Evolutionary conservation across 129 eudicot species (phyloP), one percentile per base, ranked within the genome.

Genomic region (Arctium minus): DNA sequence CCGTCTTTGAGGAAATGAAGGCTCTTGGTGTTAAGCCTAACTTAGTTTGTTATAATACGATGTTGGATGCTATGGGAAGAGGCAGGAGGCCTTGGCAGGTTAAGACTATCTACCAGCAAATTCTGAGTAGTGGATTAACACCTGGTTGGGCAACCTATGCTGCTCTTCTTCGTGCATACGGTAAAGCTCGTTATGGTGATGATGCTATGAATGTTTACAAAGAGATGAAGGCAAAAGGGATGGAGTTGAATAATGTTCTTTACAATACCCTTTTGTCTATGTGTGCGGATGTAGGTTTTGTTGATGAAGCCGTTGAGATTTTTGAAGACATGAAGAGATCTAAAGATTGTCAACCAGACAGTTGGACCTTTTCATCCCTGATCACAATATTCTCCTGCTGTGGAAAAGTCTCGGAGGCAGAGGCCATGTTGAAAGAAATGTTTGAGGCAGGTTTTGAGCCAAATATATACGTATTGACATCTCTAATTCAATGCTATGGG

Each of bases 31-130:
- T 93, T 3, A 96, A 82, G 87, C 94, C 93, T 5, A 93, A 87
- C 53, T 76, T 87, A 50, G 80, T 82, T 22, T 79, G 94, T 62
- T 93, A 91, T 75, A 96, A 96, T 79, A 83, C 89, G 8, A 85
- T 96, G 83, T 77, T 96, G 74, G 99, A 93, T 82, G 94, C 95
- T 31, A 96, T 96, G 99, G 98, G 99, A 29, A 87, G 97, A 80
- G 98, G 97, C 44, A 93, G 88, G 84, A 93, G 99, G 85, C 99
- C 99, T 3, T 96, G 97, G 98, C 95, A 93, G 32, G 97, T 89
- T 29, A 96, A 93, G 82, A 88, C 81, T 40, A 88, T 96, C 17
- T 91, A 93, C 70, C 83, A 89, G 87, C 97, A 96, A 62, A 90
- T 96, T 92, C 13, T 91, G 8, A 79, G 81, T 32, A 85, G 77